These are phyloP conservation scores for Naganishia sp. DNA, from an alignment of 1,284 basidiomycete genomes.

Conservation along the genomic window DNA sequence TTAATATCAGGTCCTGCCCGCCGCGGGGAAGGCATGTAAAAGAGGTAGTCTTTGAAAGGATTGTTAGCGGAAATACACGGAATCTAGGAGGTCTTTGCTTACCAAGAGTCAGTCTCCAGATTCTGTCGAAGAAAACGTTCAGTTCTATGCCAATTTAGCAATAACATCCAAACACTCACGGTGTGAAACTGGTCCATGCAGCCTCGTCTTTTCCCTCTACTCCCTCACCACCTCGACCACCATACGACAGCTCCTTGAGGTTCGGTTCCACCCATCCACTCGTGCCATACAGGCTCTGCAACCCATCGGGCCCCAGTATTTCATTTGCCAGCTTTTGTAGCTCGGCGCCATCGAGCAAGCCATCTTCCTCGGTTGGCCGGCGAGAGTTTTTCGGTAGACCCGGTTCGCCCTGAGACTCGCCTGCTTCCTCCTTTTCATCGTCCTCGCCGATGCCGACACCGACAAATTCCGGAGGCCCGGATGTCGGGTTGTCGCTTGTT, in stretches of 20 bases:
- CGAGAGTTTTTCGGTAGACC: slow-evolving; percentile 74
- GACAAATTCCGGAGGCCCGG: slow-evolving; percentile 10
- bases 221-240: slow-evolving; percentile 58
- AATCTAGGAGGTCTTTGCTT: slow-evolving; percentile 34
- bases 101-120: slow-evolving; percentile 79
- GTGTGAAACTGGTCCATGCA: slow-evolving; percentile 51
- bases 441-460: slow-evolving; percentile 24
- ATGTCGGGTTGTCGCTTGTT: slow-evolving; percentile 63
- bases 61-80: slow-evolving; percentile 42
- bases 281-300: slow-evolving; percentile 57
- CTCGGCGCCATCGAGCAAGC: slow-evolving; percentile 67
- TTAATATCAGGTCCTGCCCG: slow-evolving; percentile 47
- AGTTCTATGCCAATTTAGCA: background rate
- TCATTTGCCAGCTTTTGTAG: slow-evolving; percentile 61
- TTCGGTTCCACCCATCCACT: slow-evolving; percentile 61
- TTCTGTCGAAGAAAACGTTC: slow-evolving; percentile 6
- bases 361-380: slow-evolving; percentile 63
- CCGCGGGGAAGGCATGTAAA: slow-evolving; percentile 55
- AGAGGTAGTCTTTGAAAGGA: slow-evolving; percentile 70
- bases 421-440: slow-evolving; percentile 49
- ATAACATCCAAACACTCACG: slow-evolving; percentile 26
- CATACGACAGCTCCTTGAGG: slow-evolving; percentile 55
- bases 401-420: slow-evolving; percentile 55
- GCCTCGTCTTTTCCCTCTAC: slow-evolving; percentile 64
- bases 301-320: slow-evolving; percentile 36